These are phyloP conservation scores for Phytopythium boreale DNA, from an alignment of 352 stramenopile genomes.

Conservation along the genomic window DNA sequence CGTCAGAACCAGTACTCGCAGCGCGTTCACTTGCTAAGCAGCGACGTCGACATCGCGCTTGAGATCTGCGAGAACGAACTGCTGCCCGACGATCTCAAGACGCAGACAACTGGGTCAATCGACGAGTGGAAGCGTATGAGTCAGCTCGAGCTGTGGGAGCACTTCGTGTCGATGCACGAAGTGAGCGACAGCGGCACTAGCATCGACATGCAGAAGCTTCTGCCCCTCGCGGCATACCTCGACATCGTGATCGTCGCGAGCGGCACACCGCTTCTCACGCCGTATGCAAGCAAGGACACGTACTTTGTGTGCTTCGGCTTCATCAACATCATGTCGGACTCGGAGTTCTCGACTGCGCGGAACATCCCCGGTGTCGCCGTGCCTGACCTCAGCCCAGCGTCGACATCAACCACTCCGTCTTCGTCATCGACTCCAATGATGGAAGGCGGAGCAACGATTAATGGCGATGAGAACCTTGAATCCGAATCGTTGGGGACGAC, in stretches of 20 bases:
- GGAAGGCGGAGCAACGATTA: not conserved
- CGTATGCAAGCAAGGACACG: slow-evolving; percentile 45
- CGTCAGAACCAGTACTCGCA: slow-evolving; percentile 44
- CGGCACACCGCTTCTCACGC: slow-evolving; percentile 28
- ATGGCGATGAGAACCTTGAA: not conserved
- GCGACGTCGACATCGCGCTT: slow-evolving; percentile 51
- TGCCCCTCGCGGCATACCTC: slow-evolving; percentile 57
- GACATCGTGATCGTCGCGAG: slow-evolving; percentile 54
- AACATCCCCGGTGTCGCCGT: slow-evolving; percentile 55
- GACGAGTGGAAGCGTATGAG: slow-evolving; percentile 63
- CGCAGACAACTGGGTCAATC: slow-evolving; percentile 25
- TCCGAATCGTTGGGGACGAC: not conserved
- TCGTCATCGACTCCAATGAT: not conserved
- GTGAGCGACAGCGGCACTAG: slow-evolving; percentile 9
- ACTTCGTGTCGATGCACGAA: slow-evolving; percentile 48
- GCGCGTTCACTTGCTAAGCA: slow-evolving; percentile 46
- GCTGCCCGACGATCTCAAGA: slow-evolving; percentile 39
- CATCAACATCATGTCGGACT: slow-evolving; percentile 70
- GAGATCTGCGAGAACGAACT: slow-evolving; percentile 68
- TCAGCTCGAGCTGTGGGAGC: slow-evolving; percentile 64
- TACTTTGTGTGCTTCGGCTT: slow-evolving; percentile 79
- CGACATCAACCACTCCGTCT: not conserved
- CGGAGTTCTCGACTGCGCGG: slow-evolving; percentile 50
- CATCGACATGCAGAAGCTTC: slow-evolving; percentile 39
- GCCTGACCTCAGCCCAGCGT: not conserved